Conservation (phyloP, 2,329 filamentous ascomycete genomes). For the Fusarium domesticum region DNA sequence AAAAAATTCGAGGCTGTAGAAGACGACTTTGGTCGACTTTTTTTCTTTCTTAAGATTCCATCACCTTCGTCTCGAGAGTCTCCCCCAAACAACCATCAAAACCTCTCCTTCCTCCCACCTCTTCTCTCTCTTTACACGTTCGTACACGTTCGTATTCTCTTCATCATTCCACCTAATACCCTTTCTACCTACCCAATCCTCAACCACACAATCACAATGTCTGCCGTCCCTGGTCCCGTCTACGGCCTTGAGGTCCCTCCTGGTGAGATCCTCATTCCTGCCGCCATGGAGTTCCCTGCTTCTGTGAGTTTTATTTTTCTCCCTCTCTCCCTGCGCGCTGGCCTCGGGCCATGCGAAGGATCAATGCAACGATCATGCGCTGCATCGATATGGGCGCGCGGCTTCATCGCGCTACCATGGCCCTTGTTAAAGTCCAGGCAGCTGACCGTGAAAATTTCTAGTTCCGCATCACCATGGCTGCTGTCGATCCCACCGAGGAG, state of each 20-base stretch:
- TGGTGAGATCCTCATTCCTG: constrained; percentile 78
- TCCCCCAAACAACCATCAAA: constrained; percentile 15
- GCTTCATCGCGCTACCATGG: constrained; percentile 11
- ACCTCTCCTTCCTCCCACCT: constrained; percentile 11
- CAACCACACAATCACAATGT: constrained; percentile 45
- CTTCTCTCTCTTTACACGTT: constrained; percentile 9
- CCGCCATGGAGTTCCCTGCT: constrained; percentile 73
- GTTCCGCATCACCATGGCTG: constrained; percentile 99
- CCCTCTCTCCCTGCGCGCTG: not conserved
- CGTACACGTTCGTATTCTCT: constrained; percentile 5
- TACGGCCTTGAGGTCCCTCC: constrained; percentile 91
- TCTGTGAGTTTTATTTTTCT: constrained; percentile 60
- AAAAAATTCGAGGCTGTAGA: constrained; percentile 36
- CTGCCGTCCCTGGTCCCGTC: constrained; percentile 68
- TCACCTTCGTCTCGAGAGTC: constrained; percentile 11
- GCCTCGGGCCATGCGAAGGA: not conserved
- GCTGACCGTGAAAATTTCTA: constrained; percentile 39
- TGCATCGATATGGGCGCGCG: constrained; percentile 1
- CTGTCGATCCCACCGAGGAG: constrained; percentile 83
- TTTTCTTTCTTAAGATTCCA: constrained; percentile 15
- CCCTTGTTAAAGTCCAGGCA: not conserved
- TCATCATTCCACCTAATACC: constrained; percentile 2
- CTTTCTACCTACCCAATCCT: constrained; percentile 1
- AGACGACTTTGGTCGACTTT: constrained; percentile 16
- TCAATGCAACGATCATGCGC: not conserved